Conservation (phyloP, 169 alveolate genomes). For the Perkinsus chesapeaki region DNA sequence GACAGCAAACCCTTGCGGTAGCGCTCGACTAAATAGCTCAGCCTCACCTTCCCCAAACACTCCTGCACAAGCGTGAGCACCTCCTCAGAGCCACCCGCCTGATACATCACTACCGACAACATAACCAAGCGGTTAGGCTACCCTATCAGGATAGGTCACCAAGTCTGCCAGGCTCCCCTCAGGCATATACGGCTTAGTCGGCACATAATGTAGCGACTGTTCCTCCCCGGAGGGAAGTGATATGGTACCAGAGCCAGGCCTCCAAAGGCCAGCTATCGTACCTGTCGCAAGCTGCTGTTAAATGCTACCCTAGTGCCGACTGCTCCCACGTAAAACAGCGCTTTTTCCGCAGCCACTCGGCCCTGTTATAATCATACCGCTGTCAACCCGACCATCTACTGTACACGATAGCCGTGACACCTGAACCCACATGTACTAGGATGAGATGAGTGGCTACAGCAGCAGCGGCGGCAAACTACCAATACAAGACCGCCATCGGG, state of each 20-base stretch:
- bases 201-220: background rate
- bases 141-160: background rate
- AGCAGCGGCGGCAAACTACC: background rate
- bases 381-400: background rate
- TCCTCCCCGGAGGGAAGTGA: background rate
- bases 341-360: background rate
- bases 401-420: background rate
- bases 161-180: background rate
- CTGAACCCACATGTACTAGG: no score
- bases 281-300: background rate
- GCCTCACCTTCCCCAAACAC: background rate
- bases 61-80: background rate
- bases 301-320: background rate
- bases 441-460: background rate
- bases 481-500: background rate
- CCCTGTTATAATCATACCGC: background rate
- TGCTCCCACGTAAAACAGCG: background rate
- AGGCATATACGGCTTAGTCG: background rate
- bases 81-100: background rate
- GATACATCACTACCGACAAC: background rate
- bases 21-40: background rate
- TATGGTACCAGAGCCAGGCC: background rate
- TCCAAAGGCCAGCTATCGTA: background rate
- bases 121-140: background rate
- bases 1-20: background rate